Evolutionary conservation across 140 eudicot species (phyloP).

Genomic region (Senecio squalidus): DNA sequence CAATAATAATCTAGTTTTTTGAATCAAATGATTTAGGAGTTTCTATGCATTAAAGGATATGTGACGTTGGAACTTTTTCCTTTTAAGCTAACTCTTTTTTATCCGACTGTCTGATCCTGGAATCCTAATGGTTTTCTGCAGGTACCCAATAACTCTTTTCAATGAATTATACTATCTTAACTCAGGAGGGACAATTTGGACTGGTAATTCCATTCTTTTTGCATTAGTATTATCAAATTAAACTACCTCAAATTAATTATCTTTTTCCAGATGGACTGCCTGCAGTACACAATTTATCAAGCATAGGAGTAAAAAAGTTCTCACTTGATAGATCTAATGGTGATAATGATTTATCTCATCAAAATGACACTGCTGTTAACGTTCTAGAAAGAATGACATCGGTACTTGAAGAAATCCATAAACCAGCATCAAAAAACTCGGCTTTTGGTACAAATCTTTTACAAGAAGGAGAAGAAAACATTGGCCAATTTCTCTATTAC

Average conservation of each 20-base stretch:
- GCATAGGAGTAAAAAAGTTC: conserved; percentile 43
- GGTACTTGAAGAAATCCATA: conserved; percentile 57
- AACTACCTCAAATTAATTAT: conserved; percentile 6
- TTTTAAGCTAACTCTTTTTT: background rate
- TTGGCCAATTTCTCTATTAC: conserved; percentile 86
- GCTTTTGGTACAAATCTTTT: conserved; percentile 85
- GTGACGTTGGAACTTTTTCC: too few relatives aligned
- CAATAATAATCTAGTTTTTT: too few relatives aligned
- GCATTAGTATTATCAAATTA: background rate
- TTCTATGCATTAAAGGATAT: too few relatives aligned
- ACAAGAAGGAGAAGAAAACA: conserved; percentile 77
- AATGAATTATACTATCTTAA: conserved; percentile 92
- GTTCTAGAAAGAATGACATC: conserved; percentile 76
- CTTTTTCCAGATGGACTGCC: conserved; percentile 69
- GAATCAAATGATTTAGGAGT: too few relatives aligned
- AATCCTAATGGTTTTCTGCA: conserved; percentile 36
- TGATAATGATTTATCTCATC: conserved; percentile 23
- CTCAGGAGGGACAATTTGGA: conserved; percentile 95
- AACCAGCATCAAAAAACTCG: conserved; percentile 46
- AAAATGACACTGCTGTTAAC: conserved; percentile 54
- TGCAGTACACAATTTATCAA: conserved; percentile 55
- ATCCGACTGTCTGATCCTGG: background rate
- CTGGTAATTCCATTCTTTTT: conserved; percentile 45
- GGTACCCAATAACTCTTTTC: conserved; percentile 89
- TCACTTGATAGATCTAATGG: conserved; percentile 48